Evolutionary conservation across 73 alveolate species (phyloP).

Genomic region (Halteria grandinella): DNA sequence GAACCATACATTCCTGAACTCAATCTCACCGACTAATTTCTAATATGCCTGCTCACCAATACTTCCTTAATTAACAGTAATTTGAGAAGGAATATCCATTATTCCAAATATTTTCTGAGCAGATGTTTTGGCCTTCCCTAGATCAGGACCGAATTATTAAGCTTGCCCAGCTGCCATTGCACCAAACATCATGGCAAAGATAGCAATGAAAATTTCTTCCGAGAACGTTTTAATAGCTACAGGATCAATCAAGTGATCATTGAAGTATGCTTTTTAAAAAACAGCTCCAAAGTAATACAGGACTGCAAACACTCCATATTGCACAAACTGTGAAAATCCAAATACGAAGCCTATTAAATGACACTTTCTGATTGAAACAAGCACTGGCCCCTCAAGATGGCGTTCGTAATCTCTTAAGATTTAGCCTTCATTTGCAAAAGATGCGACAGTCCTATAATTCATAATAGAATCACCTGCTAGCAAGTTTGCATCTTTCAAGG

Average conservation of each 20-base stretch:
- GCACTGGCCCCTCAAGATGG: constrained; percentile 45
- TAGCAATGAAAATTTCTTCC: constrained; percentile 56
- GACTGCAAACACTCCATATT: constrained; percentile 25
- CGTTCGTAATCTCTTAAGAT: constrained; percentile 69
- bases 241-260: constrained; percentile 51
- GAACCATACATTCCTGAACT: constrained; percentile 83
- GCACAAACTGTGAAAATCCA: constrained; percentile 50
- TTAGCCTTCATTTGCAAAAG: constrained; percentile 80
- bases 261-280: constrained; percentile 49
- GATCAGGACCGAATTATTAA: constrained; percentile 54
- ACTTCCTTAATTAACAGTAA: too few species aligned
- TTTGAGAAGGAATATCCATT: constrained; percentile 51
- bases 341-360: constrained; percentile 73
- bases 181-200: constrained; percentile 65
- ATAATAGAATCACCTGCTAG: constrained; percentile 82
- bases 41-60: too few species aligned
- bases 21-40: constrained; percentile 85
- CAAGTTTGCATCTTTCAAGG: constrained; percentile 80
- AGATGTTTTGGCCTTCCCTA: constrained; percentile 60
- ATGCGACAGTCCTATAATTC: constrained; percentile 84
- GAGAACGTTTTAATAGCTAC: constrained; percentile 15
- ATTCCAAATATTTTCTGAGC: constrained; percentile 49
- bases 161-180: constrained; percentile 68
- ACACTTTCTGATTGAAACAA: constrained; percentile 52
- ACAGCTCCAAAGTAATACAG: constrained; percentile 79